These are phyloP conservation scores for Daldinia grandis DNA, from an alignment of 495 filamentous ascomycete species.

Conservation along the genomic window DNA sequence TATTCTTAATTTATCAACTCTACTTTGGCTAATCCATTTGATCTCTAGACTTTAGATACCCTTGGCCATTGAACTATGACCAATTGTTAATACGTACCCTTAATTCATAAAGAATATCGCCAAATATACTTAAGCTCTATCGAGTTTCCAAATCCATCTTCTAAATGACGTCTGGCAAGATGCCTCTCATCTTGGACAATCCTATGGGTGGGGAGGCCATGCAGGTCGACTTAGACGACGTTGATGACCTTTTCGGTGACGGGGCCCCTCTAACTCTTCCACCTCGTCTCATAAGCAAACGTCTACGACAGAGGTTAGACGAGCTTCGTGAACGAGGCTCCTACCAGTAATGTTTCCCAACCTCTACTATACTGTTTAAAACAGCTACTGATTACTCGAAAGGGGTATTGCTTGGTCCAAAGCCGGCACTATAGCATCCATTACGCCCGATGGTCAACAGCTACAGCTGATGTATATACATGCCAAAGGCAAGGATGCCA, in stretches of 20 bases:
- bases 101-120: background rate
- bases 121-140: background rate
- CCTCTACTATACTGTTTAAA: conserved; percentile 3
- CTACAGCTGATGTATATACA: conserved; percentile 77
- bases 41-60: background rate
- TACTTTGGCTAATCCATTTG: background rate
- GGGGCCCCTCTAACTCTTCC: conserved; percentile 64
- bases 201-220: conserved; percentile 54
- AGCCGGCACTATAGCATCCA: conserved; percentile 83
- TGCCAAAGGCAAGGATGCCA: conserved; percentile 72
- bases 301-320: conserved; percentile 75
- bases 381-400: conserved; percentile 30
- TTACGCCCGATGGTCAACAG: conserved; percentile 72
- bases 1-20: background rate
- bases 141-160: background rate
- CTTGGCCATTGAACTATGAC: background rate
- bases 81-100: background rate
- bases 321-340: conserved; percentile 82
- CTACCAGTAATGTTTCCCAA: conserved; percentile 70
- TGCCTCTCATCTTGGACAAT: conserved; percentile 50
- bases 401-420: conserved; percentile 92
- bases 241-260: conserved; percentile 80
- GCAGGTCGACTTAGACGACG: conserved; percentile 75
- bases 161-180: conserved; percentile 46
- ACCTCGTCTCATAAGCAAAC: conserved; percentile 64